Percentiles rank a stretch among this genome's conserved stretches.
Evolutionary conservation across 768 basidiomycete species (phyloP).

Genomic region (Trametes elegans): DNA sequence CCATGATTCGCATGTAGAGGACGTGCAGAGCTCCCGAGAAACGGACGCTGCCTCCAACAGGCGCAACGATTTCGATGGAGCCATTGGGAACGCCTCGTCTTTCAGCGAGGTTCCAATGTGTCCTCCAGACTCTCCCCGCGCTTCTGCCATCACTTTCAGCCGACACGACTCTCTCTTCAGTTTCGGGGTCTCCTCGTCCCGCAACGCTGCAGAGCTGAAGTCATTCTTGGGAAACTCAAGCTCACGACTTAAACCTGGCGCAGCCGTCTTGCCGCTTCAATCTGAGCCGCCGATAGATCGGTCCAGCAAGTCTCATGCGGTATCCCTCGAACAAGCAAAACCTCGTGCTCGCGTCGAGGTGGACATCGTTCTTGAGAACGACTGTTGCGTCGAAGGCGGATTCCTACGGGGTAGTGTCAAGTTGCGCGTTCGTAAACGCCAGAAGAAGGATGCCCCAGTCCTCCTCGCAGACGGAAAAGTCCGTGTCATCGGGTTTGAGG

Average conservation of each 20-base stretch:
- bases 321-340: slow-evolving; percentile 70
- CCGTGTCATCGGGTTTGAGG: slow-evolving; percentile 84
- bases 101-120: neutral
- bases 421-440: slow-evolving; percentile 55
- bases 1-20: too few relatives aligned
- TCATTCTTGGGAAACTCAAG: slow-evolving; percentile 60
- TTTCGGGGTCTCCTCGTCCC: slow-evolving; percentile 44
- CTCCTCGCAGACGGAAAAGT: slow-evolving; percentile 74
- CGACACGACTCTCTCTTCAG: slow-evolving; percentile 52
- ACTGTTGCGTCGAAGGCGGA: slow-evolving; percentile 78
- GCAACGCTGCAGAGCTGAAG: slow-evolving; percentile 57
- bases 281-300: neutral
- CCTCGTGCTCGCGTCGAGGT: slow-evolving; percentile 74
- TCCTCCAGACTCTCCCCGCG: neutral
- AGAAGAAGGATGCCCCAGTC: slow-evolving; percentile 56
- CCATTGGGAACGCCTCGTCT: too few relatives aligned
- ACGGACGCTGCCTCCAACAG: too few relatives aligned
- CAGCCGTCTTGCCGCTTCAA: slow-evolving; percentile 38
- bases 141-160: neutral
- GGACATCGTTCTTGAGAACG: slow-evolving; percentile 74
- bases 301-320: slow-evolving; percentile 20
- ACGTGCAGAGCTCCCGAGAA: too few relatives aligned
- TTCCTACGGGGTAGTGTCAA: slow-evolving; percentile 67
- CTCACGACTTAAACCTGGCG: slow-evolving; percentile 53
- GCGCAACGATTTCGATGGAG: too few relatives aligned